Evolutionary conservation across 2,329 filamentous ascomycete species (phyloP).

Genomic region (Hymenoscyphus occultus): DNA sequence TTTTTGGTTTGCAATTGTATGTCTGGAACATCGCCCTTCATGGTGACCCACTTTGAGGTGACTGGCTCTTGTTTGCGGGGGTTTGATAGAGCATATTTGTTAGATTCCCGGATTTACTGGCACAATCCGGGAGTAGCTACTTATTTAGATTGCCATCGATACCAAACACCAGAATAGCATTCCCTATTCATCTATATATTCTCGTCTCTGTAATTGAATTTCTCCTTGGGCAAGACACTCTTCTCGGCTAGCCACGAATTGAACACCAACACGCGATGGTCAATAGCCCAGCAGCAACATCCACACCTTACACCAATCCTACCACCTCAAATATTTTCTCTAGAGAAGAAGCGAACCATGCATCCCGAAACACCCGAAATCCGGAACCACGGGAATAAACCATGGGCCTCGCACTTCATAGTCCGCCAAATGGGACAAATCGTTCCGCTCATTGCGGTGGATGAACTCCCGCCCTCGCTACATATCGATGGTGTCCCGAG

Average conservation of each 20-base stretch:
- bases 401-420: constrained; percentile 42
- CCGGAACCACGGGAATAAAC: constrained; percentile 12
- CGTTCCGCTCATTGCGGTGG: constrained; percentile 53
- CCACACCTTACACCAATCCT: neutral
- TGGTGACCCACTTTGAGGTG: neutral
- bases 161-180: neutral
- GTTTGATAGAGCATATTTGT: neutral
- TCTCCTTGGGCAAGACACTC: neutral
- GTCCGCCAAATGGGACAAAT: constrained; percentile 42
- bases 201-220: neutral
- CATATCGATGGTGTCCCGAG: constrained; percentile 41
- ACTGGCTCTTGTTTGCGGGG: neutral
- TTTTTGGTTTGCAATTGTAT: constrained; percentile 7
- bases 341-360: constrained; percentile 7
- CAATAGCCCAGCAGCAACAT: neutral
- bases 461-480: constrained; percentile 46
- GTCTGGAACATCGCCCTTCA: neutral
- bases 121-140: neutral
- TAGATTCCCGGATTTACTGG: neutral
- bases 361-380: constrained; percentile 1
- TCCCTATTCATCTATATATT: neutral
- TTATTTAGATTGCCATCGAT: neutral
- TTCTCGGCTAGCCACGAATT: neutral
- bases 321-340: neutral
- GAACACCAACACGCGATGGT: neutral